Percentiles rank a stretch among this genome's conserved stretches.
These are phyloP conservation scores for Candida frijolesensis DNA, from an alignment of 1,139 yeast genomes.

Conservation along the genomic window DNA sequence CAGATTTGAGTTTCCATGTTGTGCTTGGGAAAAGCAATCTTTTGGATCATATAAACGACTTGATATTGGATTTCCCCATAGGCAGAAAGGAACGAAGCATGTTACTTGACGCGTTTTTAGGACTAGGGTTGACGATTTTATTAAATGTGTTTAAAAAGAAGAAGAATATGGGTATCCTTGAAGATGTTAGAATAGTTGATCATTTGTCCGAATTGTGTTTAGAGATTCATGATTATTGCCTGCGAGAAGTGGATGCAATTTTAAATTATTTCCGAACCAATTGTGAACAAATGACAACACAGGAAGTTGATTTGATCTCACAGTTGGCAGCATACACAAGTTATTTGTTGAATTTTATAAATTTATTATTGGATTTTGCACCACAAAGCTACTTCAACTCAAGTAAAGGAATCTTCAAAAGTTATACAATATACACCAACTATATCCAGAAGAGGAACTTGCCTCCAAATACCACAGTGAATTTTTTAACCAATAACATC, in stretches of 20 bases:
- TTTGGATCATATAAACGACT: constrained; percentile 17
- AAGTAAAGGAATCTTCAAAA: constrained; percentile 16
- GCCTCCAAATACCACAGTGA: constrained; percentile 9
- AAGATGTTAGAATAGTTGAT: constrained; percentile 9
- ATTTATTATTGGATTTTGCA: constrained; percentile 23
- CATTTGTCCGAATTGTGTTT: constrained; percentile 18
- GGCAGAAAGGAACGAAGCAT: not conserved
- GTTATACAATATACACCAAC: constrained; percentile 15
- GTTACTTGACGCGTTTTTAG: constrained; percentile 16
- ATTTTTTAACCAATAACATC: constrained; percentile 16
- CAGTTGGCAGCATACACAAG: constrained; percentile 22
- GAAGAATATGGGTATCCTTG: constrained; percentile 3
- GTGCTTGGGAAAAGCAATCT: constrained; percentile 16
- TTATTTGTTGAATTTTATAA: constrained; percentile 21
- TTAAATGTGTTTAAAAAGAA: constrained; percentile 17
- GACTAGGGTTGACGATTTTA: constrained; percentile 23
- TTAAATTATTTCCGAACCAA: constrained; percentile 10
- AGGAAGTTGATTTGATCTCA: constrained; percentile 15
- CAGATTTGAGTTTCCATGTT: constrained; percentile 17
- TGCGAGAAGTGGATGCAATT: constrained; percentile 12
- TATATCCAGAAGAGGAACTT: constrained; percentile 12
- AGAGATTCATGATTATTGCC: constrained; percentile 21
- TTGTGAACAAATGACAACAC: constrained; percentile 3
- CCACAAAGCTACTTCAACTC: constrained; percentile 23
- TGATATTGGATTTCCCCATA: constrained; percentile 1